Base-by-base conservation (phyloP, 345 rosid species). In the Sonneratia caseolaris region DNA sequence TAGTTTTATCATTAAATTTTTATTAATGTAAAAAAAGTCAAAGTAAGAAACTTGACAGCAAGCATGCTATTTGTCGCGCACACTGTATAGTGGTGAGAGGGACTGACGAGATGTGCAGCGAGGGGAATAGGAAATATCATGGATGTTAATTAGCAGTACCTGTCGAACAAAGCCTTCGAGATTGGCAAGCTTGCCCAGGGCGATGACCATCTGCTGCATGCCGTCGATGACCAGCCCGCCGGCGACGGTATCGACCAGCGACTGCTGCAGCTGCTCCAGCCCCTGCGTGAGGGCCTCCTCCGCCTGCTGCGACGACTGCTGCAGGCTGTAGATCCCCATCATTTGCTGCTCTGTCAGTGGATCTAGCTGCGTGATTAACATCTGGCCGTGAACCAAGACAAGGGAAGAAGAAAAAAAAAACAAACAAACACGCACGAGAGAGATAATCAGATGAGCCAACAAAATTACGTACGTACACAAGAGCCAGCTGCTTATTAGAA, bases 161-260 rank as follows among this genome's bases (percentile, higher is more conserved):
- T 95, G 99, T 74, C 99, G 94, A 70, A 95, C 84, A 71, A 95
- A 95, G 68, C 96, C 97, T 85, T 95, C 96, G 24, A 90, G 97
- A 72, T 88, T 90, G 74, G 97, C 81, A 72, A 95, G 89, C 83
- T 95, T 95, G 82, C 91, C 90, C 49, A 95, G 79, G 49, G 99
- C 99, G 0, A 88, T 76, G 9, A 82, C 99, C 99, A 92, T 95
- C 68, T 92, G 99, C 73, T 92, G 98, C 96, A 95, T 88, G 42
- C 90, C 94, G 9, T 92, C 98, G 5, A 83, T 14, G 71, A 74
- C 80, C 0, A 86, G 82, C 2, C 86, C 87, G 4, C 83, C 79
- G 0, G 90, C 92, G 10, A 95, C 75, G 75, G 98, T 92, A 72
- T 92, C 94, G 36, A 87, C 80, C 1, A 95, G 92, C 56, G 99